phyloP scores from a whole-genome alignment of 495 filamentous ascomycete genomes.

The Aspergillus nidulans region DNA sequence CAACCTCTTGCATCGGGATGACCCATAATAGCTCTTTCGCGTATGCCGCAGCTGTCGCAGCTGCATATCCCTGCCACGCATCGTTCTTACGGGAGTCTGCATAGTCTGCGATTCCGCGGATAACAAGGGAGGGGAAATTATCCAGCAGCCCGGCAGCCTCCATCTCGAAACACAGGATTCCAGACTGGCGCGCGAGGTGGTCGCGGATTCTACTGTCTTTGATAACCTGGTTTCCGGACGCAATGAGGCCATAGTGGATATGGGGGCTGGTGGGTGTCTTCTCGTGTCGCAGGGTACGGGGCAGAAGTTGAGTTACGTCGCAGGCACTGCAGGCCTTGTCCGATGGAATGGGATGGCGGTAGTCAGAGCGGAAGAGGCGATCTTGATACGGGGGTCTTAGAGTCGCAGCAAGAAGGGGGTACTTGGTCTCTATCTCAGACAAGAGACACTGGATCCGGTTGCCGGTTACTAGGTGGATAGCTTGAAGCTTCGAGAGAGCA shows the following conservation, averaged over 20 bases:
- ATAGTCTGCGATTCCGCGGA: constrained; percentile 35
- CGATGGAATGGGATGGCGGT: background rate
- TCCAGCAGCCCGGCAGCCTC: constrained; percentile 42
- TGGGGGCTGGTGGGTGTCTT: constrained; percentile 13
- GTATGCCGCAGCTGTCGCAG: constrained; percentile 31
- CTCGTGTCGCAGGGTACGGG: background rate
- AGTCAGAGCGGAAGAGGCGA: no score
- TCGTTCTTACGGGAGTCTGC: constrained; percentile 35
- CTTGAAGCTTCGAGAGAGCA: constrained; percentile 21
- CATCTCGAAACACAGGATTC: constrained; percentile 43
- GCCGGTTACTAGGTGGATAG: background rate
- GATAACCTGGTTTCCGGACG: constrained; percentile 17
- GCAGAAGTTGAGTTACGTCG: background rate
- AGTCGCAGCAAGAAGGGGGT: no score
- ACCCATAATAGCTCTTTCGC: constrained; percentile 17
- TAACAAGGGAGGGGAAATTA: constrained; percentile 25
- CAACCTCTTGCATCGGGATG: no score
- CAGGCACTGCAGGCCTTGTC: constrained; percentile 5
- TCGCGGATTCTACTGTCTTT: constrained; percentile 9
- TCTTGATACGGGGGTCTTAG: no score
- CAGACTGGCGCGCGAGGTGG: constrained; percentile 8
- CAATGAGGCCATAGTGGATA: constrained; percentile 20
- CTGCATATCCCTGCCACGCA: constrained; percentile 31
- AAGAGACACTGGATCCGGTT: background rate
- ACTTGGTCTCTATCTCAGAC: no score